Conservation (phyloP, 2,329 filamentous ascomycete species). For the Biscogniauxia marginata region DNA sequence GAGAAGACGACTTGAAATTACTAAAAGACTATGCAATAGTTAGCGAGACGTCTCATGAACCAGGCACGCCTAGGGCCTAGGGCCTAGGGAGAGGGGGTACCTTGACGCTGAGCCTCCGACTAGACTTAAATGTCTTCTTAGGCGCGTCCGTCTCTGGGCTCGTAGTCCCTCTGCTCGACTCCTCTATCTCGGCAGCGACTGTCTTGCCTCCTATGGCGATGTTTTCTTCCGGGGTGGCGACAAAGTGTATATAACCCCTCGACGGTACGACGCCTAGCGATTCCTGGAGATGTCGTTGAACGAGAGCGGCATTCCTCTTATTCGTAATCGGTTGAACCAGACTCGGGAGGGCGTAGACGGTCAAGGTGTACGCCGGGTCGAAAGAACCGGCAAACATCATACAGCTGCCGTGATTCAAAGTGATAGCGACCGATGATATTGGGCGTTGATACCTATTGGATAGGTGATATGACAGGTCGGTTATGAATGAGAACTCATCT, state of each 20-base stretch:
- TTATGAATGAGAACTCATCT: slow-evolving; percentile 73
- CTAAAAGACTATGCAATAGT: slow-evolving; percentile 30
- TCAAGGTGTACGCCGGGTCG: slow-evolving; percentile 77
- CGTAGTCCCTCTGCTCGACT: slow-evolving; percentile 41
- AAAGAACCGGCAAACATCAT: slow-evolving; percentile 74
- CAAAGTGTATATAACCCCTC: slow-evolving; percentile 72
- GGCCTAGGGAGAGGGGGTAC: slow-evolving; percentile 18
- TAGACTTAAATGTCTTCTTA: slow-evolving; percentile 25
- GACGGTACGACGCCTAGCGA: slow-evolving; percentile 63
- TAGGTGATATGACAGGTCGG: slow-evolving; percentile 69
- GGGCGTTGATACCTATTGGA: slow-evolving; percentile 74
- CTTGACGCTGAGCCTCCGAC: slow-evolving; percentile 27
- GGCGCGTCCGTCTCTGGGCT: slow-evolving; percentile 22
- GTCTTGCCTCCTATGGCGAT: slow-evolving; percentile 71
- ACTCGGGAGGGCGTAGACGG: slow-evolving; percentile 66
- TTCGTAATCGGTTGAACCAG: slow-evolving; percentile 74
- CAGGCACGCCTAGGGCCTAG: slow-evolving; percentile 1
- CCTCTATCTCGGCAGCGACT: slow-evolving; percentile 64
- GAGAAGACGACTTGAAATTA: slow-evolving; percentile 30
- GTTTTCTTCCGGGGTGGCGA: slow-evolving; percentile 67
- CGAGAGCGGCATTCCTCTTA: slow-evolving; percentile 73
- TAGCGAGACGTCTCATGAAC: slow-evolving; percentile 12
- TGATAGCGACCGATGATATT: slow-evolving; percentile 70
- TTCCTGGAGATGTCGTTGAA: slow-evolving; percentile 74
- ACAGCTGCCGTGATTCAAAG: slow-evolving; percentile 71